Evolutionary conservation across 331 rosid species (phyloP).

Genomic region (Cydonia oblonga): DNA sequence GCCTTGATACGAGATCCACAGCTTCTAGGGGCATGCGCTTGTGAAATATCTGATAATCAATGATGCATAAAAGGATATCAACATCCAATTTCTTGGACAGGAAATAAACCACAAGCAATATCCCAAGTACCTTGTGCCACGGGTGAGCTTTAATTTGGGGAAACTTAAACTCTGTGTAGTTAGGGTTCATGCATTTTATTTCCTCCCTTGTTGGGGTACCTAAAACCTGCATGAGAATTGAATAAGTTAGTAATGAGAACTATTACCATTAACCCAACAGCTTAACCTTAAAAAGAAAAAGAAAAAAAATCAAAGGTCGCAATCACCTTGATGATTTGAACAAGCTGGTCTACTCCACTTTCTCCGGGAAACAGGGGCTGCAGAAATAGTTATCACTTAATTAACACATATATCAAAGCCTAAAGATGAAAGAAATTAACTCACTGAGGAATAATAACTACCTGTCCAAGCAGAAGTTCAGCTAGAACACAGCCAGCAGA

Average conservation of each 20-base stretch:
- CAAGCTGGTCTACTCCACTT: conserved; percentile 82
- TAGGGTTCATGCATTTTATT: conserved; percentile 80
- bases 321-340: conserved; percentile 65
- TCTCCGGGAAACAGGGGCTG: conserved; percentile 86
- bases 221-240: conserved; percentile 42
- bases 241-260: background rate
- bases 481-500: conserved; percentile 83
- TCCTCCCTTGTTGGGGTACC: conserved; percentile 90
- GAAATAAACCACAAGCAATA: background rate
- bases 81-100: background rate
- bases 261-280: background rate
- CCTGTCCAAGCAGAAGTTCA: conserved; percentile 77
- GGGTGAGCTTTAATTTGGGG: conserved; percentile 84
- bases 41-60: conserved; percentile 50
- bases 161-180: conserved; percentile 71
- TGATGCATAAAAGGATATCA: background rate
- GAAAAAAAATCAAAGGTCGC: background rate
- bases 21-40: conserved; percentile 82
- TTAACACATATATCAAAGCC: conserved; percentile 9
- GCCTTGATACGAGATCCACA: conserved; percentile 77
- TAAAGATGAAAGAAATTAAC: background rate
- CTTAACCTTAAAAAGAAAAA: no score
- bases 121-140: conserved; percentile 61
- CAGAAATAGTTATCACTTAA: background rate
- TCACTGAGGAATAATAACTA: conserved; percentile 6